Conservation (phyloP, 441 rosid species). For the Gossypium schwendimanii region DNA sequence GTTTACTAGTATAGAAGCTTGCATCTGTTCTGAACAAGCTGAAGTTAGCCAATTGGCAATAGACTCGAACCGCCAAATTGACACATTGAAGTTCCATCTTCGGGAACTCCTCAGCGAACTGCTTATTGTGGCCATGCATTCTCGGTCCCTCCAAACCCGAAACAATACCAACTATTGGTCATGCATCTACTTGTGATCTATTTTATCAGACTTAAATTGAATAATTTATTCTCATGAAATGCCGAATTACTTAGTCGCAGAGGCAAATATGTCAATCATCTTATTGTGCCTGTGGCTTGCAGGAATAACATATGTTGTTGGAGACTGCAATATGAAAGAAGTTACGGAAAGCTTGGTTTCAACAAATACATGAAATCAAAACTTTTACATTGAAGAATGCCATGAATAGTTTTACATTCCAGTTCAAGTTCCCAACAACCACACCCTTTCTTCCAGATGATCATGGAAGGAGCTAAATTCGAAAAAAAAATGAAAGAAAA, state of each 20-base stretch:
- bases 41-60: neutral
- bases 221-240: neutral
- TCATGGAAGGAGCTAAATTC: neutral
- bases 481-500: neutral
- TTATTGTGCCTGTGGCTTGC: neutral
- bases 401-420: neutral
- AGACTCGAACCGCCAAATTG: neutral
- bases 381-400: conserved; percentile 8
- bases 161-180: neutral
- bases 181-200: neutral
- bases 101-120: neutral
- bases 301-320: neutral
- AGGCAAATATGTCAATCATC: neutral
- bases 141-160: neutral
- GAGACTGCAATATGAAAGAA: neutral
- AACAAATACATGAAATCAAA: neutral
- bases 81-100: neutral
- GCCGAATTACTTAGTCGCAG: neutral
- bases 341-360: neutral
- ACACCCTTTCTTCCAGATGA: no score
- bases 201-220: neutral
- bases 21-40: neutral
- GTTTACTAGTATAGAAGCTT: neutral
- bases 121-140: neutral
- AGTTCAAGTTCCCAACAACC: neutral